phyloP scores from a whole-genome alignment of 2,329 filamentous ascomycete species.

The Apiospora sp. region DNA sequence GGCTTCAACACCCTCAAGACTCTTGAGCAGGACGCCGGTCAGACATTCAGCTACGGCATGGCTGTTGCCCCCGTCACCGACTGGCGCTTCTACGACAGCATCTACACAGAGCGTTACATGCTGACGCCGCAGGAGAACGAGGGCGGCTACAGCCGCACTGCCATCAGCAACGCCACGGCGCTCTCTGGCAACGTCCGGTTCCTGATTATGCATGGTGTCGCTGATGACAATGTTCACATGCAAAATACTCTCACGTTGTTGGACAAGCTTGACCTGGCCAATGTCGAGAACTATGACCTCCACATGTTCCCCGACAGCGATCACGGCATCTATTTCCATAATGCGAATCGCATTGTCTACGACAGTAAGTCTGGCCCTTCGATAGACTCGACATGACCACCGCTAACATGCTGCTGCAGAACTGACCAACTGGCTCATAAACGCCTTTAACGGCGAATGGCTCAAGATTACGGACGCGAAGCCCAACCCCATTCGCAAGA shows the following conservation, averaged over 20 bases:
- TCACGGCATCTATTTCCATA: slow-evolving; percentile 94
- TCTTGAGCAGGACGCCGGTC: slow-evolving; percentile 86
- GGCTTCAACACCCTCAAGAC: slow-evolving; percentile 96
- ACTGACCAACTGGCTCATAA: slow-evolving; percentile 89
- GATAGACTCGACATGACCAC: slow-evolving; percentile 23
- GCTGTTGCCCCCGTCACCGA: slow-evolving; percentile 98
- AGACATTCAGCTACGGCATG: slow-evolving; percentile 96
- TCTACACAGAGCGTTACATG: slow-evolving; percentile 98
- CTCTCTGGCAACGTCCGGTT: slow-evolving; percentile 83
- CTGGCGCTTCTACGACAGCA: slow-evolving; percentile 93
- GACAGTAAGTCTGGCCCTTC: slow-evolving; percentile 73
- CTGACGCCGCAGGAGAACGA: slow-evolving; percentile 86
- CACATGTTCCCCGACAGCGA: slow-evolving; percentile 97
- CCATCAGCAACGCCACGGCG: slow-evolving; percentile 77
- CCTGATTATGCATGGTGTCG: slow-evolving; percentile 94
- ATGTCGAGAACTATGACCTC: slow-evolving; percentile 92
- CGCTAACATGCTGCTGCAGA: slow-evolving; percentile 59
- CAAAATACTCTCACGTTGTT: slow-evolving; percentile 91
- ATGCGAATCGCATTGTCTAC: slow-evolving; percentile 89
- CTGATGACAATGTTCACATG: slow-evolving; percentile 97
- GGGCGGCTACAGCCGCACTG: slow-evolving; percentile 77
- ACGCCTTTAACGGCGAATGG: slow-evolving; percentile 98
- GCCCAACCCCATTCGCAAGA: slow-evolving; percentile 44
- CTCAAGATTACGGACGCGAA: slow-evolving; percentile 63
- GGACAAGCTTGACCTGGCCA: slow-evolving; percentile 82